A percentile compares a stretch with the other conserved stretches of the same genome.
phyloP scores from a whole-genome alignment of 2,329 filamentous ascomycete genomes.

The Aspergillus sojae region DNA sequence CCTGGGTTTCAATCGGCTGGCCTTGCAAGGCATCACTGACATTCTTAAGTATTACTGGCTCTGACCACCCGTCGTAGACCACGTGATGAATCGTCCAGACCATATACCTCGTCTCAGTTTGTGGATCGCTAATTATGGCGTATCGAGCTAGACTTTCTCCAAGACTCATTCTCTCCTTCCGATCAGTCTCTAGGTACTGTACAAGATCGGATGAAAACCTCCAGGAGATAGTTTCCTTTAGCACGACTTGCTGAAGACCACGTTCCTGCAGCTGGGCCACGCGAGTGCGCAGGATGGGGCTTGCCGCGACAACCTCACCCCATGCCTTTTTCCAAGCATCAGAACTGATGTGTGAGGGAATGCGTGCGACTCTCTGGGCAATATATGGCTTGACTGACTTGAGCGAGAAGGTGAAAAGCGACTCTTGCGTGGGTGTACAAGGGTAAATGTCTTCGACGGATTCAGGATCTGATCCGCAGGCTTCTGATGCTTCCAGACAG shows the following conservation, averaged over 20 bases:
- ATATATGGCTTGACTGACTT: slow-evolving; percentile 49
- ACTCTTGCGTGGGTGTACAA: slow-evolving; percentile 46
- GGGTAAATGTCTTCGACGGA: slow-evolving; percentile 46
- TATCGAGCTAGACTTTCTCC: slow-evolving; percentile 40
- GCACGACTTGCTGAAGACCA: slow-evolving; percentile 40
- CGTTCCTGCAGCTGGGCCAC: slow-evolving; percentile 40
- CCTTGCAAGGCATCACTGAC: slow-evolving; percentile 31
- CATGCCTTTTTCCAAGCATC: slow-evolving; percentile 48
- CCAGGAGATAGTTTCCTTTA: slow-evolving; percentile 38
- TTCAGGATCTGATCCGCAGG: slow-evolving; percentile 32
- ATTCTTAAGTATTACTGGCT: slow-evolving; percentile 40
- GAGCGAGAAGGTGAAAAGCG: slow-evolving; percentile 49
- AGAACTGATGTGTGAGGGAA: slow-evolving; percentile 39
- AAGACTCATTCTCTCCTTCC: slow-evolving; percentile 34
- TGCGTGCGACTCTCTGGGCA: slow-evolving; percentile 45
- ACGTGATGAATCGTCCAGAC: slow-evolving; percentile 56
- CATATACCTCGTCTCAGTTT: slow-evolving; percentile 39
- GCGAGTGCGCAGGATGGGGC: slow-evolving; percentile 51
- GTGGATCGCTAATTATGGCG: slow-evolving; percentile 31
- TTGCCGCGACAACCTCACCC: slow-evolving; percentile 43
- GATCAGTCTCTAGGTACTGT: slow-evolving; percentile 31
- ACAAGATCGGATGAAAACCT: slow-evolving; percentile 26
- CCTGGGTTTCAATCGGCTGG: slow-evolving; percentile 19
- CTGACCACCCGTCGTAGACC: slow-evolving; percentile 55
- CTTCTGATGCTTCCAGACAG: slow-evolving; percentile 39